Evolutionary conservation across 768 basidiomycete species (phyloP).

Genomic region (Holtermannia corniformis): DNA sequence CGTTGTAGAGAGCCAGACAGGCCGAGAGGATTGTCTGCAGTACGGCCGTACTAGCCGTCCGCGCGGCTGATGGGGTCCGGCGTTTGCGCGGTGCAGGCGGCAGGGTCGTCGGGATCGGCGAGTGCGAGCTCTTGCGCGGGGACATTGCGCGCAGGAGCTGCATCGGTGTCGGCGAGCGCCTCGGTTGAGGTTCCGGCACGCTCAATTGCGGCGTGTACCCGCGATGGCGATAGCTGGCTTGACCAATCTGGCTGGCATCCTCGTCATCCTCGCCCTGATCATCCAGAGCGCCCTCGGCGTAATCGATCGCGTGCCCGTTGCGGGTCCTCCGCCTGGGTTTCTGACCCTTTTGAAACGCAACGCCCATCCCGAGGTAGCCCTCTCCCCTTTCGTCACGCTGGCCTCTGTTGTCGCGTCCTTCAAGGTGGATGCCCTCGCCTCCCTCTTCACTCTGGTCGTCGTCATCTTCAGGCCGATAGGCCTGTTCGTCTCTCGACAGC

Average conservation of each 20-base stretch:
- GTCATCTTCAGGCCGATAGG: constrained; percentile 32
- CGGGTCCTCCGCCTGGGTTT: constrained; percentile 15
- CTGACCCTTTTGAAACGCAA: constrained; percentile 23
- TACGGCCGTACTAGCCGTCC: constrained; percentile 25
- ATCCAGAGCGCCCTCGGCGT: constrained; percentile 4
- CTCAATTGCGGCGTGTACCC: constrained; percentile 3
- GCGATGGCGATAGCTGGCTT: constrained; percentile 4
- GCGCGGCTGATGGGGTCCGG: constrained; percentile 15
- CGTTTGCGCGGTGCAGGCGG: constrained; percentile 6
- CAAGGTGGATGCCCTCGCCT: constrained; percentile 18
- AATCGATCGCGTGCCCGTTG: constrained; percentile 13
- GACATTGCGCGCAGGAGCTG: constrained; percentile 20
- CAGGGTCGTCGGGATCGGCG: constrained; percentile 16
- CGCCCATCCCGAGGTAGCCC: constrained; percentile 33
- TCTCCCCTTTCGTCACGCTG: constrained; percentile 26
- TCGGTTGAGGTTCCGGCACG: constrained; percentile 3
- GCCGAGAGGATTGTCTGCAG: constrained; percentile 22
- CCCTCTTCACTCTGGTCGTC: constrained; percentile 17
- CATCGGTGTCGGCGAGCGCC: constrained; percentile 27
- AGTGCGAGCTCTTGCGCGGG: constrained; percentile 14
- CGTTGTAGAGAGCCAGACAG: constrained; percentile 19
- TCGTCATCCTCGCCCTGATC: constrained; percentile 10
- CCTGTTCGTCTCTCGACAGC: constrained; percentile 23
- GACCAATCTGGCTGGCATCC: constrained; percentile 4
- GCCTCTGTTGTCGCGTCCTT: constrained; percentile 29